Base-by-base conservation (phyloP, 2,329 filamentous ascomycete species). In the Xylariomycetidae sp. region DNA sequence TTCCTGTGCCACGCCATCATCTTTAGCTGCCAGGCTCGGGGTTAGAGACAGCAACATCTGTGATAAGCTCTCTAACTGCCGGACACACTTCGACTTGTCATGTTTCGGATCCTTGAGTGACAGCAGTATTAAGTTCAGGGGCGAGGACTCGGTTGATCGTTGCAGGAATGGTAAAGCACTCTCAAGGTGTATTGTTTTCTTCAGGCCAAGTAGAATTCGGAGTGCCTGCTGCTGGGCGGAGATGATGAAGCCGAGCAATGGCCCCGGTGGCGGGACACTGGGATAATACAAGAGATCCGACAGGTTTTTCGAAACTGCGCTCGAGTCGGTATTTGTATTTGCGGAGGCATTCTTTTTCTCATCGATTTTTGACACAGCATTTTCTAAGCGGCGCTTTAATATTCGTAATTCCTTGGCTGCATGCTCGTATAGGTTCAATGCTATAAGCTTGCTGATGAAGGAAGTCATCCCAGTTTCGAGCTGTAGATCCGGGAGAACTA, bases 391-490 rank as follows among this genome's bases (percentile, higher is more conserved):
- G 39, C 63, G 68, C 54, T 85, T 87, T 43, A 89, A 54, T 9
- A 79, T 61, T 25, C 74, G 66, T 38, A 89, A 54, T 48, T 89
- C 84, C 49, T 78, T 84, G 25, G 77, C 58, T 0, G 85, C 83
- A 36, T 81, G 64, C n/a, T 78, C 74, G 28, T 82, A 73, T 32
- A 88, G 56, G 1, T 76, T 74, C 29, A 86, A 63, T 0, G 65
- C 63, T 10, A 87, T 61, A 1, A 89, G 63, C 51, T 79, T 85
- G 24, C 74, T 73, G 24, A 82, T 59, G 33, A 89, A 68, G 0
- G 79, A 76, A 12, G 82, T 74, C 68, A 85, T 83, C 34, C 83
- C 85, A 38, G 68, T 78, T 52, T 89, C 85, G 4, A 89, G 57
- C 50, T 89, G 82, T 24, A 84, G 61, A 27, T 74, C 69, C 1